A percentile compares a stretch with the other conserved stretches of the same genome.
phyloP scores from a whole-genome alignment of 208 protist species.

The Leishmania tarentolae region DNA sequence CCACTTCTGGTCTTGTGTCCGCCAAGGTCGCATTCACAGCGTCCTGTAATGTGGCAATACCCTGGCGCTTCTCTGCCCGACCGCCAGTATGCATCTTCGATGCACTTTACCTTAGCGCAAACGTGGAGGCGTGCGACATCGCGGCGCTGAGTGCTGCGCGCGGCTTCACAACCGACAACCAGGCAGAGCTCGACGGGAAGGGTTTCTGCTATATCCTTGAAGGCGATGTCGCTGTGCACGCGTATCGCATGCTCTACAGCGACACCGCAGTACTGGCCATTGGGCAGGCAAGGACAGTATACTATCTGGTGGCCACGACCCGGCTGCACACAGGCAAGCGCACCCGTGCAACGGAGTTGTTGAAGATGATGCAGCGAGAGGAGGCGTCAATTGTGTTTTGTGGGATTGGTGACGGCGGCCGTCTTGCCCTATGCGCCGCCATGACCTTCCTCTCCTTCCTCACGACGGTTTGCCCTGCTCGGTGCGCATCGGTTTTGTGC shows the following conservation, averaged over 20 bases:
- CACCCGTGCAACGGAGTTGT: conserved; percentile 24
- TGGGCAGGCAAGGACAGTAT: conserved; percentile 6
- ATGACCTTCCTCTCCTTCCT: conserved; percentile 44
- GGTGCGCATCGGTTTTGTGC: conserved; percentile 43
- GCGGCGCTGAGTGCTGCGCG: conserved; percentile 6
- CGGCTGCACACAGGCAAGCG: conserved; percentile 17
- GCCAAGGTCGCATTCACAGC: conserved; percentile 32
- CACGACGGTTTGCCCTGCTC: conserved; percentile 13
- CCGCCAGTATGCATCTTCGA: conserved; percentile 54
- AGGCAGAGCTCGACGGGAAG: neutral
- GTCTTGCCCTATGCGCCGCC: conserved; percentile 36
- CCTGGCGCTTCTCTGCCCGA: conserved; percentile 35
- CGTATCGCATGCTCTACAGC: conserved; percentile 5
- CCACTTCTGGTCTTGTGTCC: conserved; percentile 30
- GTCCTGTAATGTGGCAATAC: conserved; percentile 23
- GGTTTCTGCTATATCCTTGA: neutral
- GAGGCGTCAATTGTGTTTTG: conserved; percentile 52
- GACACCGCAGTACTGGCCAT: conserved; percentile 3
- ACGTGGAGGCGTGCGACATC: neutral
- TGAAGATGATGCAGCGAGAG: conserved; percentile 31
- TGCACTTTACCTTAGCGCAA: conserved; percentile 44
- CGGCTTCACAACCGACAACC: neutral
- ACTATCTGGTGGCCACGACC: conserved; percentile 22
- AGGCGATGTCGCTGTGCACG: conserved; percentile 15
- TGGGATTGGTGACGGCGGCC: conserved; percentile 49